These are phyloP conservation scores for Euptelea pleiosperma DNA, from an alignment of 164 flowering plant genomes.

Conservation along the genomic window DNA sequence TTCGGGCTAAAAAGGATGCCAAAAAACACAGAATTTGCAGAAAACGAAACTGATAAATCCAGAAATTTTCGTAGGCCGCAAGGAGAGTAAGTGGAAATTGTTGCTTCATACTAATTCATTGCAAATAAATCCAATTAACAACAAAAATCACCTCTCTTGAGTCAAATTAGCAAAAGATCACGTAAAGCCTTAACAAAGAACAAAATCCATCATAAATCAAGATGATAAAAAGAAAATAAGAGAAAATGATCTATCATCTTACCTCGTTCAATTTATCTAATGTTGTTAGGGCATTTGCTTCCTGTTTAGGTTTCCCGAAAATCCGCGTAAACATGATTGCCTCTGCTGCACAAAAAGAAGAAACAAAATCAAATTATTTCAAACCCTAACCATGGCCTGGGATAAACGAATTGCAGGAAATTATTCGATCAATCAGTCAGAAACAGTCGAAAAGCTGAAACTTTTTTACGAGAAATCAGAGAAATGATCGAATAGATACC, in stretches of 20 bases:
- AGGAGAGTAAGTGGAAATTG: not conserved
- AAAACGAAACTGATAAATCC: not conserved
- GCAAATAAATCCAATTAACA: not conserved
- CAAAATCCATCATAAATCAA: not conserved
- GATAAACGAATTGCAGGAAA: not conserved
- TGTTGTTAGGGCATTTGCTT: constrained; percentile 35
- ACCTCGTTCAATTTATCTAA: constrained; percentile 43
- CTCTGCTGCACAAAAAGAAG: not conserved
- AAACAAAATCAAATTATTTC: not conserved
- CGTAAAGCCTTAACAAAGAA: not conserved
- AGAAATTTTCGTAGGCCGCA: not conserved
- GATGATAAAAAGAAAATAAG: not conserved
- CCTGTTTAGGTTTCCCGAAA: constrained; percentile 43
- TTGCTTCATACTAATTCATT: not conserved
- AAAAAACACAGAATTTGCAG: too few relatives aligned
- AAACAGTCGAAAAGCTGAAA: not conserved
- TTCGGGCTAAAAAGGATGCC: too few relatives aligned
- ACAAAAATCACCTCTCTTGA: not conserved
- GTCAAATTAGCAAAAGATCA: not conserved
- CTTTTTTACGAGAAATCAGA: not conserved
- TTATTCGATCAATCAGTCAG: not conserved
- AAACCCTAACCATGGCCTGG: not conserved
- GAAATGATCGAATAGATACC: not conserved
- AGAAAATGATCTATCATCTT: constrained; percentile 1
- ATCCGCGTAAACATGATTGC: constrained; percentile 37